Evolutionary conservation across 768 basidiomycete species (phyloP).

Genomic region (Favolaschia claudopus): DNA sequence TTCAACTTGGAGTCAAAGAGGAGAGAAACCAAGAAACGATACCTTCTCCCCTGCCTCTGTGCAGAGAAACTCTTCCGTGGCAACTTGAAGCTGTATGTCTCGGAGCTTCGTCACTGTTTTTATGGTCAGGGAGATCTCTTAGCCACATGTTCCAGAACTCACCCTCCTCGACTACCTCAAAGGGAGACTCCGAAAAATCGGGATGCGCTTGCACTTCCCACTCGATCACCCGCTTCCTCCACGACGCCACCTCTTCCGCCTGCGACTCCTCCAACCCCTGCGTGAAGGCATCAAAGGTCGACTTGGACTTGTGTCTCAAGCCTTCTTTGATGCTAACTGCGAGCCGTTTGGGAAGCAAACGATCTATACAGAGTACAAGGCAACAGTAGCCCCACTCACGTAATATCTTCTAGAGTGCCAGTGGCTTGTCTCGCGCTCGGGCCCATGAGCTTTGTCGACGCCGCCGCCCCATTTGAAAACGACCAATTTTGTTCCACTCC

Average conservation of each 20-base stretch:
- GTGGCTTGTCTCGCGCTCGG: background rate
- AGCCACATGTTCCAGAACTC: background rate
- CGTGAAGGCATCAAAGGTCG: background rate
- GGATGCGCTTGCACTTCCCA: conserved; percentile 16
- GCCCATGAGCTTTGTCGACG: background rate
- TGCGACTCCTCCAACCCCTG: background rate
- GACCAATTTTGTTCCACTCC: conserved; percentile 7
- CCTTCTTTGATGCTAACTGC: background rate
- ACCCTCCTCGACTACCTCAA: background rate
- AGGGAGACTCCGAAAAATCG: background rate
- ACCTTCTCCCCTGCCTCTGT: conserved; percentile 4
- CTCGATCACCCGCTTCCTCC: background rate
- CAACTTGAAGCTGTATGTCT: conserved; percentile 6
- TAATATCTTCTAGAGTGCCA: conserved; percentile 4
- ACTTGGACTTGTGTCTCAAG: background rate
- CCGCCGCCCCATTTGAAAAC: background rate
- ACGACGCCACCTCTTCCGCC: background rate
- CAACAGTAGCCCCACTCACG: background rate
- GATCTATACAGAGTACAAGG: background rate
- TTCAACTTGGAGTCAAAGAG: no score
- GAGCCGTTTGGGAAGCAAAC: conserved; percentile 2
- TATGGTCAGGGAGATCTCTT: no score
- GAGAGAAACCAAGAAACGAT: no score
- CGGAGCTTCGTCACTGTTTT: background rate
- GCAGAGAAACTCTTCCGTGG: background rate